phyloP scores from a whole-genome alignment of 78 protist species.

The Dictyostelium brefeldianum region DNA sequence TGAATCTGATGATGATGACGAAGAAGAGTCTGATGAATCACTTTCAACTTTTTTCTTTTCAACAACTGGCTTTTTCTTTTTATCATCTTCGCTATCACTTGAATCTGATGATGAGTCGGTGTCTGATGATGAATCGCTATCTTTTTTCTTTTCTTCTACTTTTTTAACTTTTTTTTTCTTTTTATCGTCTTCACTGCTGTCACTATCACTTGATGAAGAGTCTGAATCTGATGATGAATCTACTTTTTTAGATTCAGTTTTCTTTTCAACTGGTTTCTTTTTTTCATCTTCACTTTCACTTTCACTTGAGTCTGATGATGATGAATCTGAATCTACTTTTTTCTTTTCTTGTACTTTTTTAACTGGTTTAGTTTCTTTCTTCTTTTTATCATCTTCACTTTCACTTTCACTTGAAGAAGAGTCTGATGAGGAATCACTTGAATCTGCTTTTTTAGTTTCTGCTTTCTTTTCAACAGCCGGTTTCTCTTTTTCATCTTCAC shows the following conservation, averaged over 20 bases:
- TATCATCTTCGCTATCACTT: not conserved
- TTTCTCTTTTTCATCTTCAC: too few relatives aligned
- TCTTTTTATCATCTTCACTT: not conserved
- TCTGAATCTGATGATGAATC: not conserved
- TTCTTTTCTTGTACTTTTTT: not conserved
- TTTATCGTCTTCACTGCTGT: conserved; percentile 5
- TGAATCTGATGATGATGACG: not conserved
- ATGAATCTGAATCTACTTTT: not conserved
- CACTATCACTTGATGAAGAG: not conserved
- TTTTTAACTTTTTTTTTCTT: not conserved
- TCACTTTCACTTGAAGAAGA: not conserved
- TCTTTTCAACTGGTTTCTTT: too few relatives aligned
- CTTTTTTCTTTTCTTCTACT: not conserved
- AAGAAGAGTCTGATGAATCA: not conserved
- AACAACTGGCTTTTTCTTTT: not conserved
- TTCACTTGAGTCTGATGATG: not conserved
- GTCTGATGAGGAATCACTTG: too few relatives aligned
- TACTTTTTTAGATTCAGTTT: not conserved
- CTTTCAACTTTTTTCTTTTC: not conserved
- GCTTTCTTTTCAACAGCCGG: too few relatives aligned
- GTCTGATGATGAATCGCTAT: not conserved
- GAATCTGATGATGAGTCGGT: not conserved
- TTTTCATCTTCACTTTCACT: not conserved
- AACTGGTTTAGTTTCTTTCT: too few relatives aligned
- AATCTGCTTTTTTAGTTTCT: not conserved